Conservation (phyloP, 257 asterid genomes). For the Fraxinus excelsior region DNA sequence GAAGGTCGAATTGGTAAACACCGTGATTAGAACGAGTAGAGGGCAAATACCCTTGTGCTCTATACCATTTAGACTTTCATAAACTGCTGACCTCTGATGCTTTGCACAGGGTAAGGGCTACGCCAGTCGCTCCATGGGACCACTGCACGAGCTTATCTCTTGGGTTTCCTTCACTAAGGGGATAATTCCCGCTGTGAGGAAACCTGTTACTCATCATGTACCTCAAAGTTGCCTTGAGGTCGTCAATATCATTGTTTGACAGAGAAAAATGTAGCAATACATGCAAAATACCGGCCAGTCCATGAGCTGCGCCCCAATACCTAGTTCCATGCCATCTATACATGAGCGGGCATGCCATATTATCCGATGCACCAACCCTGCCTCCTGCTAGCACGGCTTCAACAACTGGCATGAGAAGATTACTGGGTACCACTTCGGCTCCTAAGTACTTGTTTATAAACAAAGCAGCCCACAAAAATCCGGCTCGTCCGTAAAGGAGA, state of each 20-base stretch:
- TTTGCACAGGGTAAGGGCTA: slow-evolving; percentile 70
- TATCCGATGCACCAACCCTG: slow-evolving; percentile 62
- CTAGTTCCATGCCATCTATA: slow-evolving; percentile 90
- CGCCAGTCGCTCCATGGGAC: slow-evolving; percentile 81
- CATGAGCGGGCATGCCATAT: slow-evolving; percentile 65
- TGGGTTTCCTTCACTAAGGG: slow-evolving; percentile 78
- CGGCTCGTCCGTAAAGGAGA: slow-evolving; percentile 71
- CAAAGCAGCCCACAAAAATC: slow-evolving; percentile 81
- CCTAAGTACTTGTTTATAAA: slow-evolving; percentile 62
- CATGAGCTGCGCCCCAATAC: slow-evolving; percentile 92
- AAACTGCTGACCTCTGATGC: slow-evolving; percentile 57
- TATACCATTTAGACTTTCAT: background rate
- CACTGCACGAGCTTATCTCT: slow-evolving; percentile 81
- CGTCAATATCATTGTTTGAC: slow-evolving; percentile 38
- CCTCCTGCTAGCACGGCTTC: slow-evolving; percentile 80
- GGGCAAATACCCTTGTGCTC: background rate
- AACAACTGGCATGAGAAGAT: slow-evolving; percentile 64
- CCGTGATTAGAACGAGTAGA: background rate
- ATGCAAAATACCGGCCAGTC: slow-evolving; percentile 76
- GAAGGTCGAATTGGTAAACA: background rate
- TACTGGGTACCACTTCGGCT: slow-evolving; percentile 38
- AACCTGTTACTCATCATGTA: slow-evolving; percentile 83
- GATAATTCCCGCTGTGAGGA: slow-evolving; percentile 78
- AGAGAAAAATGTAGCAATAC: slow-evolving; percentile 66
- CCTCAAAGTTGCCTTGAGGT: slow-evolving; percentile 64